Evolutionary conservation across 148 eudicot genomes (phyloP).

Genomic region (Cornus kousa): DNA sequence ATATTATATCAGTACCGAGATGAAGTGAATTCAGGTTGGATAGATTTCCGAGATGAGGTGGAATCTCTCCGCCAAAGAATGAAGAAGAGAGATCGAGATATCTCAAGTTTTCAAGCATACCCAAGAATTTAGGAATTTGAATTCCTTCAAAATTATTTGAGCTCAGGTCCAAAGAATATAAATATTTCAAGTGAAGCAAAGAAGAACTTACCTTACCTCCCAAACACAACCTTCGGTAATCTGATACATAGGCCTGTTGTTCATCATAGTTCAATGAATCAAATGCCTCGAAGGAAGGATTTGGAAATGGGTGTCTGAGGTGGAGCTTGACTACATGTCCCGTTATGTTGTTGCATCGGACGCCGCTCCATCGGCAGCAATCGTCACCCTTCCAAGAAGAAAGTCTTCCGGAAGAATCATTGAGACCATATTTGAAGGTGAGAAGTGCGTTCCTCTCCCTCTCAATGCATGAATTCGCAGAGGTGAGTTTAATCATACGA

Average conservation of each 20-base stretch:
- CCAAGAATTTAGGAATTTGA: constrained; percentile 19
- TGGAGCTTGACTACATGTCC: constrained; percentile 16
- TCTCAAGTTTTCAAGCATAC: constrained; percentile 14
- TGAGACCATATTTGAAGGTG: constrained; percentile 17
- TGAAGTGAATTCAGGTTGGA: not conserved
- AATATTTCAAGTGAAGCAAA: constrained; percentile 19
- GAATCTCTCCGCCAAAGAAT: not conserved
- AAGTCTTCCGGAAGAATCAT: not conserved
- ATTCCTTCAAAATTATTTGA: not conserved
- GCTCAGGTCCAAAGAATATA: constrained; percentile 25
- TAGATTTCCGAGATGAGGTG: not conserved
- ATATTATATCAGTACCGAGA: not conserved
- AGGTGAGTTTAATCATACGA: too few relatives aligned
- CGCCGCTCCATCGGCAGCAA: constrained; percentile 28
- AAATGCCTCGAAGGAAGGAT: not conserved
- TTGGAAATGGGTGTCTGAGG: constrained; percentile 4
- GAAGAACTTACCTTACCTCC: constrained; percentile 13
- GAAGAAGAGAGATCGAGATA: constrained; percentile 14
- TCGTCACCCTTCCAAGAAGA: constrained; percentile 24
- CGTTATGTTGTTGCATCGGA: not conserved
- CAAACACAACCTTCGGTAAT: not conserved
- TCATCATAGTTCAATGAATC: not conserved
- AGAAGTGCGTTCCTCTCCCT: not conserved
- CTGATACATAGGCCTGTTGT: not conserved
- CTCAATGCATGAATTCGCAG: not conserved